Conservation (phyloP, 176 grass and related monocot genomes). For the Oryza punctata region DNA sequence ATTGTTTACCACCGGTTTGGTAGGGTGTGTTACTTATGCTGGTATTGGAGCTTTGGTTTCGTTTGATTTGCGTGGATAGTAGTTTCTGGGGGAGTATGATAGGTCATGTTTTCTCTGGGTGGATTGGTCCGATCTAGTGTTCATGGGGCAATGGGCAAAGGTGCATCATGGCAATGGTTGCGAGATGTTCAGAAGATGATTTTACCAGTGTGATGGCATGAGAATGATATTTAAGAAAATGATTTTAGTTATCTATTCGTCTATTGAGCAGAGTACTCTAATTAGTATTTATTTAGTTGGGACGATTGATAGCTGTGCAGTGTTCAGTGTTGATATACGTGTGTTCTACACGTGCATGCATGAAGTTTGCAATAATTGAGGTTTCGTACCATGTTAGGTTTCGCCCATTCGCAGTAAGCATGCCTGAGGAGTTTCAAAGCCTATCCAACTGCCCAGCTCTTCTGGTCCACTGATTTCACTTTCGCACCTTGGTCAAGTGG, state of each 20-base stretch:
- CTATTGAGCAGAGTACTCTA: background rate
- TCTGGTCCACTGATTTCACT: background rate
- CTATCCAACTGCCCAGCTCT: background rate
- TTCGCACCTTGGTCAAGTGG: background rate
- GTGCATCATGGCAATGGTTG: background rate
- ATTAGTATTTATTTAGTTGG: conserved; percentile 1
- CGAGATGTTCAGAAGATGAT: background rate
- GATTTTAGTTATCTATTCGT: background rate
- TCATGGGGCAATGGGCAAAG: background rate
- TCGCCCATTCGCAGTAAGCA: background rate
- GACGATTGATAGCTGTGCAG: background rate
- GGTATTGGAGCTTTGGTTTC: background rate
- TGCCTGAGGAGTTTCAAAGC: background rate
- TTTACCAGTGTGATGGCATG: background rate
- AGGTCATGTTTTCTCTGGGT: background rate
- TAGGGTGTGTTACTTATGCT: background rate
- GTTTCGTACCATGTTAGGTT: background rate
- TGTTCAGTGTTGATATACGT: conserved; percentile 1
- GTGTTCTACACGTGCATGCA: background rate
- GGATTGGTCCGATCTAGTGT: background rate
- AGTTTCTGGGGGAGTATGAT: background rate
- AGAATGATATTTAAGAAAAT: background rate
- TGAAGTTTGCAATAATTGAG: conserved; percentile 17
- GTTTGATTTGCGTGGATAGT: background rate
- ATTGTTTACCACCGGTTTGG: background rate